Conservation (phyloP, 2,329 filamentous ascomycete species). For the Fusarium sp. region DNA sequence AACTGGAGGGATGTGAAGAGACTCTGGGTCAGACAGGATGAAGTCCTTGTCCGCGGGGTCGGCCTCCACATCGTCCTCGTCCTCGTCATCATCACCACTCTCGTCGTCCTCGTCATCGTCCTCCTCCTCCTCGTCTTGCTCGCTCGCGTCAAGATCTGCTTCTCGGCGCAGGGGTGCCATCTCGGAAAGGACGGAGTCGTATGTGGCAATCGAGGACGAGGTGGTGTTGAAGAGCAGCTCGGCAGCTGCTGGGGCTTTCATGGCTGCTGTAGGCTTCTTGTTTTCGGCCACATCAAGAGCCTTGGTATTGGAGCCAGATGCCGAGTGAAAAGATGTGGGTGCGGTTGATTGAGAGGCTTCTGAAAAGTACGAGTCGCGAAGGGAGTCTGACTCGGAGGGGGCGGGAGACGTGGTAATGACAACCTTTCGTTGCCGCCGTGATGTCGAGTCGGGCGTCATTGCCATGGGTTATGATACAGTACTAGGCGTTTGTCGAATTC, state of each 20-base stretch:
- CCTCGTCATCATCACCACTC: slow-evolving; percentile 47
- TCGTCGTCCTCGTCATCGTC: slow-evolving; percentile 32
- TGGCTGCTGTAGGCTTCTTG: slow-evolving; percentile 21
- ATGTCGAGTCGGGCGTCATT: slow-evolving; percentile 38
- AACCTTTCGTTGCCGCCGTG: slow-evolving; percentile 41
- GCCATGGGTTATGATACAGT: slow-evolving; percentile 12
- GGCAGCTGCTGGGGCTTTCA: slow-evolving; percentile 17
- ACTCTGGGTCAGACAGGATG: slow-evolving; percentile 43
- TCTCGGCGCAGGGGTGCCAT: slow-evolving; percentile 42
- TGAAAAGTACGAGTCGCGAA: slow-evolving; percentile 45
- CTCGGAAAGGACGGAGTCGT: slow-evolving; percentile 74
- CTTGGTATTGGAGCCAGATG: slow-evolving; percentile 41
- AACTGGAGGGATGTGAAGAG: slow-evolving; percentile 56
- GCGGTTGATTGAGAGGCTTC: slow-evolving; percentile 44
- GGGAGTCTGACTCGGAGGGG: slow-evolving; percentile 41
- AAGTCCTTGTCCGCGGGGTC: slow-evolving; percentile 43
- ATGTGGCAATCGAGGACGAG: slow-evolving; percentile 77
- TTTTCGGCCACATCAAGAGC: slow-evolving; percentile 16
- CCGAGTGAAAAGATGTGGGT: slow-evolving; percentile 44
- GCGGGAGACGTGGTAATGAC: slow-evolving; percentile 41
- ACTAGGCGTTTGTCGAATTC: slow-evolving; percentile 6
- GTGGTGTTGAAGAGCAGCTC: slow-evolving; percentile 35
- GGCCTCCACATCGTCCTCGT: slow-evolving; percentile 42
- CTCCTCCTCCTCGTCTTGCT: slow-evolving; percentile 38
- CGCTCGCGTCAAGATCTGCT: slow-evolving; percentile 33